Evolutionary conservation across 1,284 basidiomycete species (phyloP), one percentile per base, ranked within the genome.

Genomic region (Trichosporon sp.): DNA sequence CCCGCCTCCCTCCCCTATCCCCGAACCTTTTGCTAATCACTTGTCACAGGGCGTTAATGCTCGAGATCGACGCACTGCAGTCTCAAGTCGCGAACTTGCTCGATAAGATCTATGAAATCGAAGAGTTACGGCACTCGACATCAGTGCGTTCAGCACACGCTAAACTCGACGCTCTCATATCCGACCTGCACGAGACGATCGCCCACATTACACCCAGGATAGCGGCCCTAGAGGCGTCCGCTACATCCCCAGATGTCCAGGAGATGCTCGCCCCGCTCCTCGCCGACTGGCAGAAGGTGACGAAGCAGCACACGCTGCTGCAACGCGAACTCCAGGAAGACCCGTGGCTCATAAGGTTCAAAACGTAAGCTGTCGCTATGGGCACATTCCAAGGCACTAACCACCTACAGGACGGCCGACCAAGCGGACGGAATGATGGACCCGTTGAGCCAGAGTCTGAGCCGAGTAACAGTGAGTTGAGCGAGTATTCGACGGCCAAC

Each of bases 381-480:
- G 25, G 12, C 9, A 31, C 21, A 13, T n/a, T 18, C 18, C 11
- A 69, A 67, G 27, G 23, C 21, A 58, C 58, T 25, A 35, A 64
- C 44, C 23, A 23, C 23, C n/a, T 35, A 3, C 67, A 83, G 80
- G 3, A 77, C 81, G 0, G 80, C 80, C 13, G 90, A 92, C 72
- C 95, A 98, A 81, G 94, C 94, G 35, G 91, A 95, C 78, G 92
- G 92, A 31, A 96, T 98, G 94, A 95, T 98, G 93, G 89, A 90
- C 31, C 93, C 92, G 76, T 83, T 98, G 72, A 92, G 97, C 84
- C 96, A 94, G 80, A 80, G 76, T 53, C 58, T 77, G 47, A 60
- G 34, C 11, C 77, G 77, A 15, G 76, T 77, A 34, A 69, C 69
- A 15, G 79, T 79, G 23, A 68, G 75, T 70, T n/a, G n/a, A n/a